Evolutionary conservation across 2,329 filamentous ascomycete genomes (phyloP).

Genomic region (Thelonectria blattea): DNA sequence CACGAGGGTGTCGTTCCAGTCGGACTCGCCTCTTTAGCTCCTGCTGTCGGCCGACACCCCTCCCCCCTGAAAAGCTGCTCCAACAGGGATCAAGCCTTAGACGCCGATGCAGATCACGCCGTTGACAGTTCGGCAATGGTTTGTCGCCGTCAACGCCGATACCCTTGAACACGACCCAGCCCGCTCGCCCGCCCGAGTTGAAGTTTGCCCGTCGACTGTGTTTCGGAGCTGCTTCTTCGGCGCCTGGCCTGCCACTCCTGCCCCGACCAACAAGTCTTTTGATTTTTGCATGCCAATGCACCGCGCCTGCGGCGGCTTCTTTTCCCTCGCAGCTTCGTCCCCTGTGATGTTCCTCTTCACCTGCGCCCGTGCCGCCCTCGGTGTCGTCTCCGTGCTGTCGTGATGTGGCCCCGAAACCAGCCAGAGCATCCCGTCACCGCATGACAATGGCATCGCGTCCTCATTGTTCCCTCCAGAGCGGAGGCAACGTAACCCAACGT

Average conservation of each 20-base stretch:
- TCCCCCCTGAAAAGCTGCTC: background rate
- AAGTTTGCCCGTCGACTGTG: background rate
- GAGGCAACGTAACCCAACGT: conserved; percentile 1
- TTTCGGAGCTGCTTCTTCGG: background rate
- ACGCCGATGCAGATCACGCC: conserved; percentile 40
- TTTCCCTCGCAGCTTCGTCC: background rate
- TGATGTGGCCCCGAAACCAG: conserved; percentile 2
- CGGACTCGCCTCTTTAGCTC: conserved; percentile 7
- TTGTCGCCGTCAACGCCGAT: conserved; percentile 20
- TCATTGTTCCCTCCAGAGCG: conserved; percentile 25
- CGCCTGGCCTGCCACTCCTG: background rate
- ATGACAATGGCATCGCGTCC: conserved; percentile 14
- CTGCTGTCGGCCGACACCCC: conserved; percentile 24
- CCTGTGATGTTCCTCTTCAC: background rate
- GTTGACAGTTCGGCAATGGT: conserved; percentile 40
- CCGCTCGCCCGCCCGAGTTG: conserved; percentile 16
- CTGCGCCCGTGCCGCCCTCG: conserved; percentile 5
- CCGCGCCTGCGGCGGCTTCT: background rate
- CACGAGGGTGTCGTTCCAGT: conserved; percentile 34
- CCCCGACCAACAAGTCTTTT: background rate
- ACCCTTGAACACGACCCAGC: conserved; percentile 19
- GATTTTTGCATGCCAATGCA: background rate
- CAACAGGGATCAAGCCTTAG: conserved; percentile 37
- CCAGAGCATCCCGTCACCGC: conserved; percentile 14
- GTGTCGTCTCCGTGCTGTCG: background rate